Conservation (phyloP, 306 rosid genomes). For the Boehmeria nivea region DNA sequence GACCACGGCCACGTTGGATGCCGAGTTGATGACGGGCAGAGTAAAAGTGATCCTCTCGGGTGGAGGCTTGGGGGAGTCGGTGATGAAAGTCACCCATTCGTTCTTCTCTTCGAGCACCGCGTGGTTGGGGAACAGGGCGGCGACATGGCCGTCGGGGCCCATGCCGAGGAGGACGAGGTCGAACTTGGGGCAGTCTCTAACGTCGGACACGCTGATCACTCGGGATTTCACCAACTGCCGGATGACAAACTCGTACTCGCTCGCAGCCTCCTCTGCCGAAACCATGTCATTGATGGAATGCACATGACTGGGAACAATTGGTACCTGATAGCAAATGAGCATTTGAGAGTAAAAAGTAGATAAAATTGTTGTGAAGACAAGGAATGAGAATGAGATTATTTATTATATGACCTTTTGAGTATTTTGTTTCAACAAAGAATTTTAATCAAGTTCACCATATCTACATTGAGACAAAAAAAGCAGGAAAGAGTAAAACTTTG, state of each 20-base stretch:
- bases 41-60: conserved; percentile 98
- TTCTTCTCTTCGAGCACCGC: conserved; percentile 58
- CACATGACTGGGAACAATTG: conserved; percentile 82
- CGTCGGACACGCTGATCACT: conserved; percentile 63
- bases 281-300: conserved; percentile 81
- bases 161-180: conserved; percentile 91
- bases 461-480: no score
- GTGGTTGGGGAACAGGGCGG: conserved; percentile 80
- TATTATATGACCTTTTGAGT: no score
- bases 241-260: conserved; percentile 76
- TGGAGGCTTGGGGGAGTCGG: conserved; percentile 92
- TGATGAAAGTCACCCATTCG: conserved; percentile 87
- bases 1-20: conserved; percentile 74
- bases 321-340: no score
- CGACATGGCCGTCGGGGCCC: conserved; percentile 90
- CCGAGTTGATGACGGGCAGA: conserved; percentile 92
- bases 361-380: no score
- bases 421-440: no score
- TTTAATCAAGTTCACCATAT: no score
- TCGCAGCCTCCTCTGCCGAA: conserved; percentile 95
- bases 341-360: no score
- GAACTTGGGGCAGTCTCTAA: conserved; percentile 87
- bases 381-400: no score
- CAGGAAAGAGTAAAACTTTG: no score
- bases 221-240: conserved; percentile 94